Percentiles rank a stretch among this genome's conserved stretches.
Evolutionary conservation across 2,329 filamentous ascomycete genomes (phyloP).

Genomic region (Aureobasidium sp.): DNA sequence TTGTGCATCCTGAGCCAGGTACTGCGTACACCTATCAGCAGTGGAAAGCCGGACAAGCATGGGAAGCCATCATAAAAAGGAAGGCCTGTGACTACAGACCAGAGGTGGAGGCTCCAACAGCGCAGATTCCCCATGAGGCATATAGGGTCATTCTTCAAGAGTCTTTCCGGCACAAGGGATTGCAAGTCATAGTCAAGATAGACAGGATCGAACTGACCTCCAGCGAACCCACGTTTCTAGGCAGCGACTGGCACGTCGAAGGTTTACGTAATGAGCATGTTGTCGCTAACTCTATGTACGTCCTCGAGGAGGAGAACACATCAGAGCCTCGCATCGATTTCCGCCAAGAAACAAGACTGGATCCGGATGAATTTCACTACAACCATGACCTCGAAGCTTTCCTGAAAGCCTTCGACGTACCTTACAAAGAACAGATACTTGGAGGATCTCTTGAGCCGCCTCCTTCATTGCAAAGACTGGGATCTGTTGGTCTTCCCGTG

Average conservation of each 20-base stretch:
- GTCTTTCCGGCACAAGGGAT: slow-evolving; percentile 34
- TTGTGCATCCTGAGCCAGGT: slow-evolving; percentile 7
- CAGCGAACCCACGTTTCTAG: slow-evolving; percentile 45
- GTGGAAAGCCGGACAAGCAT: slow-evolving; percentile 2
- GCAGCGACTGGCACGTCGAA: slow-evolving; percentile 45
- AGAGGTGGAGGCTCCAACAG: background rate
- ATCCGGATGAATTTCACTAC: slow-evolving; percentile 23
- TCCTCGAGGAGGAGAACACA: slow-evolving; percentile 54
- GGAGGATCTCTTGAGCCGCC: background rate
- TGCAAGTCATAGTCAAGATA: slow-evolving; percentile 58
- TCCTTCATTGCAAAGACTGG: slow-evolving; percentile 36
- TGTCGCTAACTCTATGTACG: slow-evolving; percentile 53
- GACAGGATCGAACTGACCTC: slow-evolving; percentile 50
- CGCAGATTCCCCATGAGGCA: background rate
- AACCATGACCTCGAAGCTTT: slow-evolving; percentile 19
- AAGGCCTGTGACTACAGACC: background rate
- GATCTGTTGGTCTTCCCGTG: slow-evolving; percentile 39
- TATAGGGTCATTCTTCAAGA: slow-evolving; percentile 8
- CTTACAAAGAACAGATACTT: slow-evolving; percentile 1
- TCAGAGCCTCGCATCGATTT: slow-evolving; percentile 45
- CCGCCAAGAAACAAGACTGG: slow-evolving; percentile 27
- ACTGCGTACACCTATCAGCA: slow-evolving; percentile 3
- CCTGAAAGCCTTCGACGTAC: background rate
- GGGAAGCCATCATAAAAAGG: background rate
- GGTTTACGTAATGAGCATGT: slow-evolving; percentile 52